Evolutionary conservation across 2,329 filamentous ascomycete species (phyloP).

Genomic region (Onygenales sp.): DNA sequence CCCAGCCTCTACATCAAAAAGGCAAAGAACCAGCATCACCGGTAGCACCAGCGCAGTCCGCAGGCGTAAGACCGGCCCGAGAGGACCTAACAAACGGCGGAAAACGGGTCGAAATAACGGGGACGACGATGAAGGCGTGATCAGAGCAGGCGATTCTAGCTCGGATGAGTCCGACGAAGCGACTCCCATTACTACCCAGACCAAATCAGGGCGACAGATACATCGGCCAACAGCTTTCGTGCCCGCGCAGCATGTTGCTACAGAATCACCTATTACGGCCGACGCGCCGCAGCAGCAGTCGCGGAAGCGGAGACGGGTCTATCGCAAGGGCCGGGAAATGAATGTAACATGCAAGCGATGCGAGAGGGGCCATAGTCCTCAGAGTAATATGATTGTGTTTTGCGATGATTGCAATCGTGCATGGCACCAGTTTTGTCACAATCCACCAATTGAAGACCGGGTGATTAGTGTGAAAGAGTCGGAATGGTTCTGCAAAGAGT

Average conservation of each 20-base stretch:
- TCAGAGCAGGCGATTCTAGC: conserved; percentile 26
- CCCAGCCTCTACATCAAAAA: not conserved
- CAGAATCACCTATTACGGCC: conserved; percentile 9
- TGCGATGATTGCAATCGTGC: conserved; percentile 71
- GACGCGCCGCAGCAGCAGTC: conserved; percentile 14
- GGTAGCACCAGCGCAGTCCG: not conserved
- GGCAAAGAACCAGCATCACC: not conserved
- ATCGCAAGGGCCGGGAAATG: conserved; percentile 34
- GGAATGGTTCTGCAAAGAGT: conserved; percentile 63
- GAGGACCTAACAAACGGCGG: conserved; percentile 6
- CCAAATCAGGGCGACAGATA: conserved; percentile 66
- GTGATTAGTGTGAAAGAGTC: conserved; percentile 57
- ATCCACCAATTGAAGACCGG: conserved; percentile 61
- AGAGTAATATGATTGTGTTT: conserved; percentile 73
- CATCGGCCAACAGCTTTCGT: conserved; percentile 55
- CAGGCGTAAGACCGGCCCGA: conserved; percentile 2
- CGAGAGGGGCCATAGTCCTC: conserved; percentile 59
- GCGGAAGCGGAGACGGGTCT: conserved; percentile 48
- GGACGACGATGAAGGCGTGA: conserved; percentile 23
- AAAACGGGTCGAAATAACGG: conserved; percentile 7
- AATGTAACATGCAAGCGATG: conserved; percentile 59
- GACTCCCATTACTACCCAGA: conserved; percentile 53
- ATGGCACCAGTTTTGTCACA: conserved; percentile 76
- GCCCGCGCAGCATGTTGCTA: conserved; percentile 19
- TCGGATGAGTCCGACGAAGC: conserved; percentile 36